phyloP scores from a whole-genome alignment of 2,329 filamentous ascomycete genomes.

The Thielaviopsis cerberus region DNA sequence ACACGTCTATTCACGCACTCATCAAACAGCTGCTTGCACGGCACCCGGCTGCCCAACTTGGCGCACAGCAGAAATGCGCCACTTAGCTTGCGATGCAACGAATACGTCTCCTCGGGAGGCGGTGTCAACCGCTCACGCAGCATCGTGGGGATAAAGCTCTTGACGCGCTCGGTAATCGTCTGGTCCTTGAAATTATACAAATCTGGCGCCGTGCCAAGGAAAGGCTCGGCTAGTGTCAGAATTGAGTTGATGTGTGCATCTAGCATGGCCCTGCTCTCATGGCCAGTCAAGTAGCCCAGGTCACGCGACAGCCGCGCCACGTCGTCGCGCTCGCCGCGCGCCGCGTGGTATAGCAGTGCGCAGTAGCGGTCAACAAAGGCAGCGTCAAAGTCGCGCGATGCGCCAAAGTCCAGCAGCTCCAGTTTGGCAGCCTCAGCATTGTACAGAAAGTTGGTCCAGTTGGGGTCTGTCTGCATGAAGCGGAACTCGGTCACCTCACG shows the following conservation, averaged over 20 bases:
- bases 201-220: constrained; percentile 54
- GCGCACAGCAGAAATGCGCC: constrained; percentile 90
- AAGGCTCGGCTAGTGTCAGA: constrained; percentile 80
- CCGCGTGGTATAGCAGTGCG: constrained; percentile 60
- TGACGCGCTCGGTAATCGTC: constrained; percentile 88
- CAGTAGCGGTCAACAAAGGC: constrained; percentile 69
- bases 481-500: constrained; percentile 85
- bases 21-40: constrained; percentile 63
- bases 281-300: constrained; percentile 81
- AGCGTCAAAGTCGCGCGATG: constrained; percentile 66
- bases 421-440: constrained; percentile 54
- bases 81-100: constrained; percentile 81
- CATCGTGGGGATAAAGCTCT: constrained; percentile 81
- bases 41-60: constrained; percentile 61
- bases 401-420: constrained; percentile 89
- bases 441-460: constrained; percentile 98
- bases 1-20: constrained; percentile 16
- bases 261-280: constrained; percentile 70
- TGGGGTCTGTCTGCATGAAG: constrained; percentile 98
- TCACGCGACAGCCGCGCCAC: constrained; percentile 52
- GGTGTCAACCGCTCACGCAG: constrained; percentile 71
- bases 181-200: constrained; percentile 86
- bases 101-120: constrained; percentile 94
- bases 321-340: constrained; percentile 43
- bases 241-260: constrained; percentile 80